Evolutionary conservation across 129 eudicot species (phyloP).

Genomic region (Pulicaria dysenterica): DNA sequence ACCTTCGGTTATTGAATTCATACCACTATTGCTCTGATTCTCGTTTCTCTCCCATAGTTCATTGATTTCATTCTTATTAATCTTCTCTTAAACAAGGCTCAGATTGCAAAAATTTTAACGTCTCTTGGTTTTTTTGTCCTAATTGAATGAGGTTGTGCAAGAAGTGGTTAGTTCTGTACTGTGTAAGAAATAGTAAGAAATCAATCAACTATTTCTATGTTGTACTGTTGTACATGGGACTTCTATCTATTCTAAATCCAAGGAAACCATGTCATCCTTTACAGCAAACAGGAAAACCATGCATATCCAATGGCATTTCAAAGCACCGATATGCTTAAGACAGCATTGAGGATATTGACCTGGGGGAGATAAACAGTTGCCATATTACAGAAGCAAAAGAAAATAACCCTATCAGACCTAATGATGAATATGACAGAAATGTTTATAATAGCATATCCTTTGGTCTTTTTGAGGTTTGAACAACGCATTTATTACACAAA

Average conservation of each 20-base stretch:
- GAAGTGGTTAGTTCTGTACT: not conserved
- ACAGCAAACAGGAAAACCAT: not conserved
- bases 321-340: slow-evolving; percentile 9
- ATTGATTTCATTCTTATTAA: not conserved
- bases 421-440: slow-evolving; percentile 9
- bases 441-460: slow-evolving; percentile 2
- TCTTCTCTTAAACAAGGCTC: not conserved
- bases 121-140: not conserved
- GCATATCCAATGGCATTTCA: slow-evolving; percentile 11
- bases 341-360: not conserved
- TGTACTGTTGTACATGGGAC: not conserved
- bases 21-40: too few species aligned
- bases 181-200: not conserved
- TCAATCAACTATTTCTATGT: not conserved
- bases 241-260: not conserved
- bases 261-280: not conserved
- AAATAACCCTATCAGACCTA: not conserved
- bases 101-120: not conserved
- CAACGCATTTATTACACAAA: not conserved
- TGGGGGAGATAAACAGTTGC: not conserved
- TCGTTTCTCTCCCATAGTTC: too few species aligned
- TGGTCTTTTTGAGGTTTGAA: slow-evolving; percentile 4
- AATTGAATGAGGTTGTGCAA: not conserved
- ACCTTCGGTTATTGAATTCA: too few species aligned
- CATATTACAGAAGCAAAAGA: slow-evolving; percentile 15